A percentile compares a stretch with the other conserved stretches of the same genome.
Evolutionary conservation across 352 stramenopile genomes (phyloP).

Genomic region (Globisporangium okanoganense): DNA sequence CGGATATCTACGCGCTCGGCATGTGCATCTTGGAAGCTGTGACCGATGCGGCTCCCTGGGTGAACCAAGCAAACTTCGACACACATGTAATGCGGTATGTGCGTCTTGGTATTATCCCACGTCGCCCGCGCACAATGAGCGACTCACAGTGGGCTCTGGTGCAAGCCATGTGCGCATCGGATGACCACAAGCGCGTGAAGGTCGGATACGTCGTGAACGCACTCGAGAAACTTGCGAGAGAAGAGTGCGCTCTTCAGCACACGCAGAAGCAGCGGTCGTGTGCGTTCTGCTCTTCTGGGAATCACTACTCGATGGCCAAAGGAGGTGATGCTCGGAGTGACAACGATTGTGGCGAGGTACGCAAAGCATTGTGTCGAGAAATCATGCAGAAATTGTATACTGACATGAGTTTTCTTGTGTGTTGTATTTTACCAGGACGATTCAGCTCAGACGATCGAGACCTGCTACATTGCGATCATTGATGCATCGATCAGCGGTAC

Average conservation of each 20-base stretch:
- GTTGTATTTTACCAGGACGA: background rate
- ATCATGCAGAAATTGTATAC: background rate
- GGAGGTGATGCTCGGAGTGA: background rate
- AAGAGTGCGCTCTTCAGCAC: background rate
- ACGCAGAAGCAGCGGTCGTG: background rate
- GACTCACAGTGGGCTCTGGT: background rate
- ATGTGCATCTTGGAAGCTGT: slow-evolving; percentile 3
- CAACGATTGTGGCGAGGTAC: background rate
- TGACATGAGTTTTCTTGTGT: background rate
- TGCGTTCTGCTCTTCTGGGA: background rate
- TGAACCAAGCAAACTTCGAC: background rate
- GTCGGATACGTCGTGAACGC: background rate
- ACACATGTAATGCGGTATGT: background rate
- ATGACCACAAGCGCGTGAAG: background rate
- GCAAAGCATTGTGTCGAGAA: background rate
- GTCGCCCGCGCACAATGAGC: background rate
- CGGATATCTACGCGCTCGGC: background rate
- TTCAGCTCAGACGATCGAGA: background rate
- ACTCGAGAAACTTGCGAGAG: background rate
- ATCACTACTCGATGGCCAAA: background rate
- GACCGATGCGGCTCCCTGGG: background rate
- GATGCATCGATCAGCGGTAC: background rate
- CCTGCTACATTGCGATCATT: background rate
- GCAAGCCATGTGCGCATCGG: background rate
- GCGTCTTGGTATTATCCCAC: background rate